Evolutionary conservation across 371 early-diverging fungal genomes (phyloP).

Genomic region (Synchytrium microbalum): DNA sequence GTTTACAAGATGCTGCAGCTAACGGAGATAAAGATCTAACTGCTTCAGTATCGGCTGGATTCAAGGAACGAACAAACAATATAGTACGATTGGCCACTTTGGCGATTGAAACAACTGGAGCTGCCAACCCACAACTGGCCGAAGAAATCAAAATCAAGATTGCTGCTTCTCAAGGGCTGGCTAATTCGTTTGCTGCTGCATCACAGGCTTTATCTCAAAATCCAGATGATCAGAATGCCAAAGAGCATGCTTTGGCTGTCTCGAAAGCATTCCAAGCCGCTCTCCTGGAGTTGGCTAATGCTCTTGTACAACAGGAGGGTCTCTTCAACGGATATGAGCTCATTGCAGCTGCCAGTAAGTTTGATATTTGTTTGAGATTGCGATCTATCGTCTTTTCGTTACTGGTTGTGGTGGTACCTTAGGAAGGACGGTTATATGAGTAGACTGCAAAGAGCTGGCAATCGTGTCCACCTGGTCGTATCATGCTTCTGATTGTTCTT

Average conservation of each 20-base stretch:
- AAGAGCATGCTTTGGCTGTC: conserved; percentile 20
- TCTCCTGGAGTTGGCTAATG: conserved; percentile 21
- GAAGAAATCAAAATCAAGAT: conserved; percentile 16
- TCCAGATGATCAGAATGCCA: conserved; percentile 18
- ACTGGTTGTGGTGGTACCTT: too few relatives aligned
- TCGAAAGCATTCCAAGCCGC: conserved; percentile 21
- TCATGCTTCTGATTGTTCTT: neutral
- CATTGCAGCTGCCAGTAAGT: conserved; percentile 22
- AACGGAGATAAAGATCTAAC: conserved; percentile 11
- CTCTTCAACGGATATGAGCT: conserved; percentile 31
- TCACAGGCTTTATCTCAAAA: conserved; percentile 12
- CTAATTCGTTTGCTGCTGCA: conserved; percentile 11
- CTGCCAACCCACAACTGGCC: conserved; percentile 12
- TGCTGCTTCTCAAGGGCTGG: conserved; percentile 11
- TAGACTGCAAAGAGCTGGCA: too few relatives aligned
- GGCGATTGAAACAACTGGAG: conserved; percentile 14
- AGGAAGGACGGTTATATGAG: too few relatives aligned
- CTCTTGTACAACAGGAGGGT: conserved; percentile 25
- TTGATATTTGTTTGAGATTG: neutral
- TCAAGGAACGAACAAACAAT: neutral
- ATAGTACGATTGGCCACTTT: neutral
- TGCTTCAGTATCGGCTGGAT: neutral
- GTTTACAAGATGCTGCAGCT: conserved; percentile 9
- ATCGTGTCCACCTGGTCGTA: neutral
- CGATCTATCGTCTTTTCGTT: too few relatives aligned